These are phyloP conservation scores for Coniella lustricola DNA, from an alignment of 2,329 filamentous ascomycete genomes.

Conservation along the genomic window DNA sequence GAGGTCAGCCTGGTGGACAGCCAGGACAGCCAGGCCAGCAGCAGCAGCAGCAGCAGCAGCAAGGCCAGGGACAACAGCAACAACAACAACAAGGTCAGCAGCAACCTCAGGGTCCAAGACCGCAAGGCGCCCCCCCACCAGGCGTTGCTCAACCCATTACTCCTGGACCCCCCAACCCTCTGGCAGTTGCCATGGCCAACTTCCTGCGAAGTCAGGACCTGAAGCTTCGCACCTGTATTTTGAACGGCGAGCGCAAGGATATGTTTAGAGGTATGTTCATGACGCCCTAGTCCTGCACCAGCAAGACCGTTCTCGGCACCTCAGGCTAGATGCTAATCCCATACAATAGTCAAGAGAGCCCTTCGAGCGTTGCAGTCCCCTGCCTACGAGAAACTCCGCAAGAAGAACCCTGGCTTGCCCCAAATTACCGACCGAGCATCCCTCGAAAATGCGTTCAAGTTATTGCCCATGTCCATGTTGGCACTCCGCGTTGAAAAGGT, in stretches of 20 bases:
- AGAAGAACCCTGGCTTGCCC: conserved; percentile 84
- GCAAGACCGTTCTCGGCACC: neutral
- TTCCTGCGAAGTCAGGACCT: conserved; percentile 79
- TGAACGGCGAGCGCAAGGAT: conserved; percentile 94
- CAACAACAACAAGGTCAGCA: conserved; percentile 27
- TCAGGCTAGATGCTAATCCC: conserved; percentile 16
- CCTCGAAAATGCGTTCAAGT: conserved; percentile 90
- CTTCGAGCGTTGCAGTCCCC: conserved; percentile 84
- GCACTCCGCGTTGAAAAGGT: conserved; percentile 83
- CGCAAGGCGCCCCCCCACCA: conserved; percentile 31
- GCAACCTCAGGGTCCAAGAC: conserved; percentile 27
- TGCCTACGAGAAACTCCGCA: conserved; percentile 80
- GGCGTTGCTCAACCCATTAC: conserved; percentile 60
- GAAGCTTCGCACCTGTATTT: conserved; percentile 83
- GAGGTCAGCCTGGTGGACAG: conserved; percentile 23
- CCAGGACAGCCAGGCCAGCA: neutral
- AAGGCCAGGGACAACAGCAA: conserved; percentile 29
- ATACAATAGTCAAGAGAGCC: conserved; percentile 76
- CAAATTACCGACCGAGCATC: conserved; percentile 77
- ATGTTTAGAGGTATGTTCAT: conserved; percentile 86
- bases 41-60: conserved; percentile 20
- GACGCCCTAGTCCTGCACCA: neutral
- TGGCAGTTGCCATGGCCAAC: conserved; percentile 80
- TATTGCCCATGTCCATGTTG: conserved; percentile 88
- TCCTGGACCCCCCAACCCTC: conserved; percentile 78